Conservation (phyloP, 208 protist species). For the Crithidia thermophila region DNA sequence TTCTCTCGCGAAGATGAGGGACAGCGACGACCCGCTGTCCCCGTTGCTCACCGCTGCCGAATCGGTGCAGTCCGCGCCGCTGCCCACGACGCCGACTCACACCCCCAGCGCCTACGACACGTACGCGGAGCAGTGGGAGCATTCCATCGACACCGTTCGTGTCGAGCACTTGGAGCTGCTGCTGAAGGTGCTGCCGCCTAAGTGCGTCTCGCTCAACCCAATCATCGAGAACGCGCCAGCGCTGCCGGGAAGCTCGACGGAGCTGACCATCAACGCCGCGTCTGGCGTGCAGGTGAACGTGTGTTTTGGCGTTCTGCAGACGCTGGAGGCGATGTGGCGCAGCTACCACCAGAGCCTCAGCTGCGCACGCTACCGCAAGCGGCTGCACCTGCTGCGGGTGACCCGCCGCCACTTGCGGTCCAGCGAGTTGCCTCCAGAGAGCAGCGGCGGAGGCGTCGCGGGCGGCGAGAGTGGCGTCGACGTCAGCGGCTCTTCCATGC, state of each 20-base stretch:
- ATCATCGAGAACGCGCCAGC: conserved; percentile 10
- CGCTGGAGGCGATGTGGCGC: conserved; percentile 40
- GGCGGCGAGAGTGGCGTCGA: not conserved
- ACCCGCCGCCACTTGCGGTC: not conserved
- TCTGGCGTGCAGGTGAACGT: conserved; percentile 23
- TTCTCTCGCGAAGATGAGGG: not conserved
- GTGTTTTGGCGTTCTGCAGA: conserved; percentile 65
- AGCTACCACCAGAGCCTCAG: conserved; percentile 53
- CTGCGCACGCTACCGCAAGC: conserved; percentile 57
- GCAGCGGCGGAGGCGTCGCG: not conserved
- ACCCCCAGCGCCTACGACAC: not conserved
- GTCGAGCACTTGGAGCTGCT: conserved; percentile 21
- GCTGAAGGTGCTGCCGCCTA: conserved; percentile 21
- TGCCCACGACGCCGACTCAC: not conserved
- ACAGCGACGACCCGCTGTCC: not conserved
- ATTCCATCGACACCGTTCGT: conserved; percentile 16
- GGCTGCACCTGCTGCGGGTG: conserved; percentile 49
- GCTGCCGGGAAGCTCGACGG: conserved; percentile 18
- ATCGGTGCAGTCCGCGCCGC: not conserved
- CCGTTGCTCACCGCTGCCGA: not conserved
- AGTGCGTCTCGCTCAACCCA: conserved; percentile 3
- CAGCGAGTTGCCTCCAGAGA: not conserved
- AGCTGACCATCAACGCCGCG: conserved; percentile 21
- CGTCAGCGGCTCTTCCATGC: not conserved
- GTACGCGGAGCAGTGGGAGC: conserved; percentile 23